Percentiles rank a stretch among this genome's conserved stretches.
Conservation (phyloP, 352 stramenopile genomes). For the Plasmopara viticola region DNA sequence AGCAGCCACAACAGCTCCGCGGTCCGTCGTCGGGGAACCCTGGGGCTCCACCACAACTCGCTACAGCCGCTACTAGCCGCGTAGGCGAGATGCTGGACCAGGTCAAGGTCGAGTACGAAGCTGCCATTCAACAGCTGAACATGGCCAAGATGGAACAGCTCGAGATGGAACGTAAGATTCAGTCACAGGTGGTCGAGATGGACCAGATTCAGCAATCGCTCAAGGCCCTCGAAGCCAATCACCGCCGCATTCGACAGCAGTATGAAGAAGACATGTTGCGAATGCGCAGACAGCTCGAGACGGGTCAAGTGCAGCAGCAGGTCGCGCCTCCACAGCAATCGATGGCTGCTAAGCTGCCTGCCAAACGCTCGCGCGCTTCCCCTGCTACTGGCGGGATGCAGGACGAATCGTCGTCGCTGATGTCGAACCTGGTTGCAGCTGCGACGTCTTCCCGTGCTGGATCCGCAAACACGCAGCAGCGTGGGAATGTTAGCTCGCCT, state of each 20-base stretch:
- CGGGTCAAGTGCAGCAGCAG: slow-evolving; percentile 45
- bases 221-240: slow-evolving; percentile 77
- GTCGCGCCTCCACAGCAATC: slow-evolving; percentile 34
- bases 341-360: slow-evolving; percentile 34
- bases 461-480: slow-evolving; percentile 23
- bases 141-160: slow-evolving; percentile 86
- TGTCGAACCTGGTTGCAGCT: slow-evolving; percentile 55
- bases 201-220: slow-evolving; percentile 86
- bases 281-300: slow-evolving; percentile 76
- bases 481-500: slow-evolving; percentile 32
- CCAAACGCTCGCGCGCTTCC: slow-evolving; percentile 45
- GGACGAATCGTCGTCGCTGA: slow-evolving; percentile 46
- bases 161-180: slow-evolving; percentile 84
- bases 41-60: slow-evolving; percentile 28
- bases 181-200: slow-evolving; percentile 83
- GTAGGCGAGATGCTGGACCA: slow-evolving; percentile 82
- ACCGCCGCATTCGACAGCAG: slow-evolving; percentile 75
- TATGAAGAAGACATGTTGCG: slow-evolving; percentile 83
- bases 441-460: slow-evolving; percentile 43
- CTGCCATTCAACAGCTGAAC: slow-evolving; percentile 78
- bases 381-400: slow-evolving; percentile 39
- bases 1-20: slow-evolving; percentile 53
- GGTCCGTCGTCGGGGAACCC: slow-evolving; percentile 44
- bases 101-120: slow-evolving; percentile 80
- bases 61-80: slow-evolving; percentile 38